A percentile compares a stretch with the other conserved stretches of the same genome.
Evolutionary conservation across 2,329 filamentous ascomycete species (phyloP).

Genomic region (Eutypella sp.): DNA sequence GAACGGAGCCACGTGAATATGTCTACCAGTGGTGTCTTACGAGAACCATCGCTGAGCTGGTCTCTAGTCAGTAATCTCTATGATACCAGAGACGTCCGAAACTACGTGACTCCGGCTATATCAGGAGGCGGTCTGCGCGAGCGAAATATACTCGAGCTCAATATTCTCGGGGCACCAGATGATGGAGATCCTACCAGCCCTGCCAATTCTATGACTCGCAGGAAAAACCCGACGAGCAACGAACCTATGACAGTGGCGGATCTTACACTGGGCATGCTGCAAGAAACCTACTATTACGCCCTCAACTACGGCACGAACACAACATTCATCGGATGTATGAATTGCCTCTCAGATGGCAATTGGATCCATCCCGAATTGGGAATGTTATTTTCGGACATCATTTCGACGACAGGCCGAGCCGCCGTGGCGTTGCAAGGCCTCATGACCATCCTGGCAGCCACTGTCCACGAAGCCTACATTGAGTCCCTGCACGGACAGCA

Average conservation of each 20-base stretch:
- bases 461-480: constrained; percentile 2
- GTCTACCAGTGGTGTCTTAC: not conserved
- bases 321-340: not conserved
- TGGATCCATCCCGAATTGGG: not conserved
- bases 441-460: not conserved
- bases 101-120: not conserved
- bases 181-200: not conserved
- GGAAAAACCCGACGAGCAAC: not conserved
- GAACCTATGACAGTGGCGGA: not conserved
- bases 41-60: constrained; percentile 5
- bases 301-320: not conserved
- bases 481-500: not conserved
- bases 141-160: constrained; percentile 2
- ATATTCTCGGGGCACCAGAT: constrained; percentile 2
- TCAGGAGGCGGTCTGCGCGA: not conserved
- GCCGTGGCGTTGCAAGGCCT: constrained; percentile 3
- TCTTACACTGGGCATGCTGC: not conserved
- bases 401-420: not conserved
- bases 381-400: not conserved
- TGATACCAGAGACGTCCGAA: not conserved
- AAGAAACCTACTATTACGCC: no score
- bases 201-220: not conserved
- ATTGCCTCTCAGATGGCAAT: not conserved
- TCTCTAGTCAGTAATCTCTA: not conserved
- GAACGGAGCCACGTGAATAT: constrained; percentile 5